These are phyloP conservation scores for Yarrowia divulgata DNA, from an alignment of 805 yeast species.

Conservation along the genomic window DNA sequence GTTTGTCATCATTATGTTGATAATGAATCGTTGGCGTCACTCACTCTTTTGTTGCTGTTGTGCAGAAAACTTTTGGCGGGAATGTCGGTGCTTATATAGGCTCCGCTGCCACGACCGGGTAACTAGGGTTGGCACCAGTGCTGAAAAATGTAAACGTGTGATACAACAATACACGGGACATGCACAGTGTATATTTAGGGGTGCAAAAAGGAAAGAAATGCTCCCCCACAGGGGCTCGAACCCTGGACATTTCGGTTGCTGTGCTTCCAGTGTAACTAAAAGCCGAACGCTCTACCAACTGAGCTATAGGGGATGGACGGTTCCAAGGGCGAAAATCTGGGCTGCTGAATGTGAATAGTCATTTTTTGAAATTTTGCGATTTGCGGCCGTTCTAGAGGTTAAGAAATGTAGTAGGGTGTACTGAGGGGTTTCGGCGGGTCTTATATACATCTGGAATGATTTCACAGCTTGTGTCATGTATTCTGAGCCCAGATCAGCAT, in stretches of 20 bases:
- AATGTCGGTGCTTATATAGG: not conserved
- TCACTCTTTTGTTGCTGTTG: slow-evolving; percentile 15
- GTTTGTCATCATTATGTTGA: slow-evolving; percentile 32
- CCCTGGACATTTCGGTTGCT: slow-evolving; percentile 64
- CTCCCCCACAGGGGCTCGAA: slow-evolving; percentile 69
- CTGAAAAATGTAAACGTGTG: slow-evolving; percentile 7
- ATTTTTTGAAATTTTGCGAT: not conserved
- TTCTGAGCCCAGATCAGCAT: too few species aligned
- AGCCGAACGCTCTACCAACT: slow-evolving; percentile 40
- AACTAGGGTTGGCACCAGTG: slow-evolving; percentile 20
- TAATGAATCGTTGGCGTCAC: slow-evolving; percentile 2
- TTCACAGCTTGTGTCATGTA: too few species aligned
- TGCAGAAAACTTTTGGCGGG: not conserved
- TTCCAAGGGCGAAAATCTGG: slow-evolving; percentile 10
- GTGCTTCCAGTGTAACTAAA: slow-evolving; percentile 49
- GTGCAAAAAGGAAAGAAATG: slow-evolving; percentile 9
- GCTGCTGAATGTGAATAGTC: not conserved
- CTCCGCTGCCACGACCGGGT: not conserved
- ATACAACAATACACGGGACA: not conserved
- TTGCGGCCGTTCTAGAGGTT: too few species aligned
- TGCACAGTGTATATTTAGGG: not conserved
- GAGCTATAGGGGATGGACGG: slow-evolving; percentile 33
- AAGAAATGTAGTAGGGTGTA: too few species aligned
- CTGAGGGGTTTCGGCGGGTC: not conserved
- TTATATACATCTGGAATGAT: too few species aligned